Percentiles rank a stretch among this genome's conserved stretches.
Evolutionary conservation across 306 rosid species (phyloP).

Genomic region (Lathyrus tuberosus): DNA sequence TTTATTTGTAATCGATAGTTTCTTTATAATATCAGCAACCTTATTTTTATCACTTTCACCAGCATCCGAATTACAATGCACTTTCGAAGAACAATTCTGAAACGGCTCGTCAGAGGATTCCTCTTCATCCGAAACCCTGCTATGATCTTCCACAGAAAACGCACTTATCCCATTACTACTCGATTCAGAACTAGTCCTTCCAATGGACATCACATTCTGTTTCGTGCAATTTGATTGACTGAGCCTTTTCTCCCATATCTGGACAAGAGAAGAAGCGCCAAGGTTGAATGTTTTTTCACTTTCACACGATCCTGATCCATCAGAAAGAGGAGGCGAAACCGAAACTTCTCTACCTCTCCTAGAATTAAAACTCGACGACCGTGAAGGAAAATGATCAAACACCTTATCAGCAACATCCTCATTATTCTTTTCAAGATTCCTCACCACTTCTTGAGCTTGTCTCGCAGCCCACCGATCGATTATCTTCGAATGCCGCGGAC

Average conservation of each 20-base stretch:
- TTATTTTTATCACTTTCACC: constrained; percentile 53
- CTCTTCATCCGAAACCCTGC: constrained; percentile 39
- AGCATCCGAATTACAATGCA: constrained; percentile 40
- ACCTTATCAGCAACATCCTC: constrained; percentile 34
- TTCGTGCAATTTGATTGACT: constrained; percentile 40
- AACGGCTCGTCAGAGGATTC: constrained; percentile 43
- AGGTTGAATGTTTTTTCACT: constrained; percentile 38
- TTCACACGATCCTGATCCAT: constrained; percentile 24
- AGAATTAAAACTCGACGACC: constrained; percentile 10
- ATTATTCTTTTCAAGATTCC: constrained; percentile 34
- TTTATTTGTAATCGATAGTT: constrained; percentile 44
- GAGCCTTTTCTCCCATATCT: constrained; percentile 85
- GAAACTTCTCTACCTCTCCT: constrained; percentile 43
- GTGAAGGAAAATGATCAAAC: constrained; percentile 18
- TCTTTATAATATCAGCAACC: constrained; percentile 65
- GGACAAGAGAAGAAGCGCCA: constrained; percentile 80
- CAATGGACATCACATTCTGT: not conserved
- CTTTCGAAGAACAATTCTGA: constrained; percentile 29
- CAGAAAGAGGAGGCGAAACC: constrained; percentile 30
- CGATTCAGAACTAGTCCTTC: constrained; percentile 30
- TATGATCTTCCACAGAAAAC: constrained; percentile 33
- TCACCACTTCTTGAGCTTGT: constrained; percentile 39
- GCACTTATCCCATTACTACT: constrained; percentile 36
- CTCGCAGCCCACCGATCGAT: constrained; percentile 42
- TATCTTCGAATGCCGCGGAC: constrained; percentile 17